Percentiles rank a stretch among this genome's conserved stretches.
Conservation (phyloP, 2,329 filamentous ascomycete species). For the Aspergillus aculeatinus region DNA sequence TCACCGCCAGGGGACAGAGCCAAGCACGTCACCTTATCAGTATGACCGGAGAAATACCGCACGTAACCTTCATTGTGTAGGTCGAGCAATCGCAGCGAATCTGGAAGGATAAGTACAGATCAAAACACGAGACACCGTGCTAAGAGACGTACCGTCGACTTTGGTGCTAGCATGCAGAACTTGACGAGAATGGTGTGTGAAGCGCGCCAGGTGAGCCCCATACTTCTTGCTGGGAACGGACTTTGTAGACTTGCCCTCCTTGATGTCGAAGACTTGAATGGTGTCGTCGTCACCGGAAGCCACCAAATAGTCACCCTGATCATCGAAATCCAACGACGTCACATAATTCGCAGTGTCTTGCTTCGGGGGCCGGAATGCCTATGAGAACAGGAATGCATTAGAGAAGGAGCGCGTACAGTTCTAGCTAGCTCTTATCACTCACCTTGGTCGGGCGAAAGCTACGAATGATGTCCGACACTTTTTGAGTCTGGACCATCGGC, state of each 20-base stretch:
- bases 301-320: constrained; percentile 88
- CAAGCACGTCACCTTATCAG: constrained; percentile 77
- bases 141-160: constrained; percentile 66
- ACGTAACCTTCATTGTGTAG: constrained; percentile 92
- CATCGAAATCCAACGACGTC: constrained; percentile 93
- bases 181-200: constrained; percentile 86
- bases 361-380: constrained; percentile 39
- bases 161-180: constrained; percentile 97
- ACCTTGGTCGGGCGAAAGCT: constrained; percentile 80
- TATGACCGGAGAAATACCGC: constrained; percentile 92
- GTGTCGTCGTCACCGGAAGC: constrained; percentile 91
- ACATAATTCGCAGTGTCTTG: constrained; percentile 58
- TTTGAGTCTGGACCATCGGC: constrained; percentile 51
- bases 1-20: constrained; percentile 82
- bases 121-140: not conserved
- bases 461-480: constrained; percentile 74
- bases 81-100: constrained; percentile 83
- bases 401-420: not conserved
- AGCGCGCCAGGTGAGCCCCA: constrained; percentile 87
- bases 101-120: constrained; percentile 23
- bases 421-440: constrained; percentile 21
- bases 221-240: constrained; percentile 94
- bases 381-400: constrained; percentile 9
- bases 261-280: constrained; percentile 91
- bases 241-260: constrained; percentile 86